Evolutionary conservation across 257 asterid genomes (phyloP).

Genomic region (Asclepias syriaca): DNA sequence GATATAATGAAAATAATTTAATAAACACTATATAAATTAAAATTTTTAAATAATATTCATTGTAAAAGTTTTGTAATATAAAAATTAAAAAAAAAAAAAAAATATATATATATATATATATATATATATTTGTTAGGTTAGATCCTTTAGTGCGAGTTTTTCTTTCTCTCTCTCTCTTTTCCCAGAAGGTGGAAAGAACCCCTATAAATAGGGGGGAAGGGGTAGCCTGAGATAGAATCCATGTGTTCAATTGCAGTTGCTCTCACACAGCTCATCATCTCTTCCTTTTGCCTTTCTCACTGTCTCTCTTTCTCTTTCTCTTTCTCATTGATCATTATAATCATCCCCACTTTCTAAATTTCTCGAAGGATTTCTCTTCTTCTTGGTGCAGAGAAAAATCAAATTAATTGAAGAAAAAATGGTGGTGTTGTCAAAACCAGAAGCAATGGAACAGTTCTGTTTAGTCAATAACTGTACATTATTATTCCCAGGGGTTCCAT

Average conservation of each 20-base stretch:
- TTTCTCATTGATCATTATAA: constrained; percentile 14
- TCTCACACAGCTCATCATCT: constrained; percentile 12
- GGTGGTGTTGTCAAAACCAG: constrained; percentile 32
- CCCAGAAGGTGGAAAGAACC: not conserved
- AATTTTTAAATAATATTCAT: too few species aligned
- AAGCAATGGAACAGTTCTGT: constrained; percentile 26
- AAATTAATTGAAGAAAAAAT: constrained; percentile 9
- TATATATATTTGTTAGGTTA: not conserved
- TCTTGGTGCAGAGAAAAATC: too few species aligned
- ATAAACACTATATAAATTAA: too few species aligned
- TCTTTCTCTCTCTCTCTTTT: not conserved
- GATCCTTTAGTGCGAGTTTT: not conserved
- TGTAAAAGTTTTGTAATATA: too few species aligned
- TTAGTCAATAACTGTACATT: constrained; percentile 24
- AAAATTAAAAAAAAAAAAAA: too few species aligned
- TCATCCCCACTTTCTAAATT: not conserved
- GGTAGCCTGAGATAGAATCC: constrained; percentile 12
- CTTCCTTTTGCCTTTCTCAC: constrained; percentile 5
- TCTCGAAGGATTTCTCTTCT: not conserved
- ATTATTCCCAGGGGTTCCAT: constrained; percentile 41
- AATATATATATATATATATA: too few species aligned
- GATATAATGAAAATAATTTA: too few species aligned
- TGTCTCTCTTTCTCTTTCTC: constrained; percentile 4
- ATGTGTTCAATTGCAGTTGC: constrained; percentile 18
- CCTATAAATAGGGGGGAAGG: constrained; percentile 22